Conservation (phyloP, 2,329 filamentous ascomycete genomes). For the Trichothecium roseum region DNA sequence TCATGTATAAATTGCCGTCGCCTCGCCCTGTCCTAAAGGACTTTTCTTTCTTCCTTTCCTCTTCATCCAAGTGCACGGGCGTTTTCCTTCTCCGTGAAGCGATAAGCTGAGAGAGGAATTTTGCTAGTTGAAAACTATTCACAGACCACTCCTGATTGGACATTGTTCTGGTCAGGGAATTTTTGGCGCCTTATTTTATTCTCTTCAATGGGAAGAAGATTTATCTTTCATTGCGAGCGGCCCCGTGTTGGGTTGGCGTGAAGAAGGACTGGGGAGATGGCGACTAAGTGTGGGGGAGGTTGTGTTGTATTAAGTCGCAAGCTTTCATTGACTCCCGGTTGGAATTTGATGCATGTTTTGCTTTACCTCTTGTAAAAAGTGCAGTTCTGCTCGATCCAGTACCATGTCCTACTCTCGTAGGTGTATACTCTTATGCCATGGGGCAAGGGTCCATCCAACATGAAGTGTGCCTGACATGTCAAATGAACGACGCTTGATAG, state of each 20-base stretch:
- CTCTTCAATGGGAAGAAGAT: slow-evolving; percentile 10
- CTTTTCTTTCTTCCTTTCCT: slow-evolving; percentile 31
- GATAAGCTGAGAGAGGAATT: slow-evolving; percentile 69
- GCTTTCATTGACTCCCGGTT: too few relatives aligned
- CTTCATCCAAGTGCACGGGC: slow-evolving; percentile 57
- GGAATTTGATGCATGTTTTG: too few relatives aligned
- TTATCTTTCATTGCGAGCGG: slow-evolving; percentile 30
- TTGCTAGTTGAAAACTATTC: slow-evolving; percentile 83
- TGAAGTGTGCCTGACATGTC: too few relatives aligned
- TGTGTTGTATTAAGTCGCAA: too few relatives aligned
- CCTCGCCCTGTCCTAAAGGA: slow-evolving; percentile 14
- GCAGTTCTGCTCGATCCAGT: too few relatives aligned
- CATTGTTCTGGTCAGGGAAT: slow-evolving; percentile 58
- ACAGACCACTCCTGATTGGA: slow-evolving; percentile 58
- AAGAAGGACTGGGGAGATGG: slow-evolving; percentile 23
- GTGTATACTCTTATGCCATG: too few relatives aligned
- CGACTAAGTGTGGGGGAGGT: neutral
- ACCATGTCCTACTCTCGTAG: too few relatives aligned
- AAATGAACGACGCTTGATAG: too few relatives aligned
- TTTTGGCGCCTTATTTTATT: slow-evolving; percentile 45
- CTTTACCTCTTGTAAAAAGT: too few relatives aligned
- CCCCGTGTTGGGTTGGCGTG: slow-evolving; percentile 22
- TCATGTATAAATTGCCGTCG: slow-evolving; percentile 22
- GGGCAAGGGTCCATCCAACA: too few relatives aligned
- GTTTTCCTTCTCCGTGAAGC: slow-evolving; percentile 51